Evolutionary conservation across 2,329 filamentous ascomycete genomes (phyloP).

Genomic region (Fusarium zealandicum): DNA sequence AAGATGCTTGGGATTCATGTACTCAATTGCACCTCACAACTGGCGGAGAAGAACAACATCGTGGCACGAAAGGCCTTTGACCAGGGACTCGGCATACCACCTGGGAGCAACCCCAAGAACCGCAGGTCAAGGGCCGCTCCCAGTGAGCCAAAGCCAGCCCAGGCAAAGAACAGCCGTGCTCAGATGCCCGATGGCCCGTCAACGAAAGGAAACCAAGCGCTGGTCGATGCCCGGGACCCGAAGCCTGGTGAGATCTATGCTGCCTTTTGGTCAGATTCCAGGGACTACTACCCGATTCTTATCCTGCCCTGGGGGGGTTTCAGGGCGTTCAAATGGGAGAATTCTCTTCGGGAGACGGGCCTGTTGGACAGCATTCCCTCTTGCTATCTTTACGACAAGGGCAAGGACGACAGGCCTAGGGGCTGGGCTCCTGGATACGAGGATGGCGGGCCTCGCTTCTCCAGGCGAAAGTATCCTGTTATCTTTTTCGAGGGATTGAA

Average conservation of each 20-base stretch:
- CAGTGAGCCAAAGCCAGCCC: too few species aligned
- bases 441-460: neutral
- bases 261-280: neutral
- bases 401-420: neutral
- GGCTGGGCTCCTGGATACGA: slow-evolving; percentile 12
- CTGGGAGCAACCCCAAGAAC: neutral
- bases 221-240: neutral
- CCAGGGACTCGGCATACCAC: neutral
- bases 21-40: neutral
- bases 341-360: neutral
- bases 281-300: neutral
- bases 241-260: slow-evolving; percentile 2
- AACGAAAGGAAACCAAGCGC: too few species aligned
- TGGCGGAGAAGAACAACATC: slow-evolving; percentile 3
- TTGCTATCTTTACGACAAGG: slow-evolving; percentile 5
- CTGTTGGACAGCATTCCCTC: neutral
- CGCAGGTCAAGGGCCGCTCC: too few species aligned
- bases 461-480: neutral
- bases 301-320: neutral
- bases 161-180: too few species aligned
- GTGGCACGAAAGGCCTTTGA: neutral
- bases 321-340: too few species aligned
- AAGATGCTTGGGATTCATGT: slow-evolving; percentile 2
- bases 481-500: neutral
- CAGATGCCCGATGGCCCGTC: too few species aligned